phyloP scores from a whole-genome alignment of 805 yeast species.

The Saccharomycopsis capsularis region DNA sequence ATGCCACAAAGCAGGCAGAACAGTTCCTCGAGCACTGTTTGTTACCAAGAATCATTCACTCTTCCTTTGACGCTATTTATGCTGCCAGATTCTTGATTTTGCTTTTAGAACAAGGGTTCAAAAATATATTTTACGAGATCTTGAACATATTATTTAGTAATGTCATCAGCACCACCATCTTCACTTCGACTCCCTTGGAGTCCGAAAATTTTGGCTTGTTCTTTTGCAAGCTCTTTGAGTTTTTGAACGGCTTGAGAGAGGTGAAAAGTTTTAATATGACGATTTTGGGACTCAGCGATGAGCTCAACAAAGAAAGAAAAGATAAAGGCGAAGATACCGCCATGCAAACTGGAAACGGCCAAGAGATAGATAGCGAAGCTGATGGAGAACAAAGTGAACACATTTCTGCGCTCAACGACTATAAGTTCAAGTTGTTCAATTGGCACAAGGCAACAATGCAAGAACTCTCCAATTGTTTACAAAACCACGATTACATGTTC shows the following conservation, averaged over 20 bases:
- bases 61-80: conserved; percentile 77
- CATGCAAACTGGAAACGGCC: not conserved
- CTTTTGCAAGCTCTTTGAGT: conserved; percentile 45
- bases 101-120: conserved; percentile 36
- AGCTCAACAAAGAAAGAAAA: not conserved
- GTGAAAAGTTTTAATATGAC: conserved; percentile 15
- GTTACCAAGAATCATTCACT: conserved; percentile 69
- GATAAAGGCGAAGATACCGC: conserved; percentile 19
- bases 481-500: conserved; percentile 60
- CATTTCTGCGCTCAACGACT: conserved; percentile 3
- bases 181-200: conserved; percentile 66
- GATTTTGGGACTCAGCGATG: conserved; percentile 14
- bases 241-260: conserved; percentile 41
- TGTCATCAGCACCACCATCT: conserved; percentile 48
- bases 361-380: not conserved
- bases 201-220: conserved; percentile 80
- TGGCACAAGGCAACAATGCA: conserved; percentile 50
- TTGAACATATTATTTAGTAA: conserved; percentile 43
- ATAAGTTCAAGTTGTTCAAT: conserved; percentile 31
- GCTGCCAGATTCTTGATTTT: conserved; percentile 53
- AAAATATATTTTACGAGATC: conserved; percentile 34
- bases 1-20: conserved; percentile 24
- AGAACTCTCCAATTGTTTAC: conserved; percentile 38
- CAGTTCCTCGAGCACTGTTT: conserved; percentile 56
- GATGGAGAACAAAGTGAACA: not conserved